phyloP scores from a whole-genome alignment of 2,329 filamentous ascomycete genomes.

The Ustulina deusta region DNA sequence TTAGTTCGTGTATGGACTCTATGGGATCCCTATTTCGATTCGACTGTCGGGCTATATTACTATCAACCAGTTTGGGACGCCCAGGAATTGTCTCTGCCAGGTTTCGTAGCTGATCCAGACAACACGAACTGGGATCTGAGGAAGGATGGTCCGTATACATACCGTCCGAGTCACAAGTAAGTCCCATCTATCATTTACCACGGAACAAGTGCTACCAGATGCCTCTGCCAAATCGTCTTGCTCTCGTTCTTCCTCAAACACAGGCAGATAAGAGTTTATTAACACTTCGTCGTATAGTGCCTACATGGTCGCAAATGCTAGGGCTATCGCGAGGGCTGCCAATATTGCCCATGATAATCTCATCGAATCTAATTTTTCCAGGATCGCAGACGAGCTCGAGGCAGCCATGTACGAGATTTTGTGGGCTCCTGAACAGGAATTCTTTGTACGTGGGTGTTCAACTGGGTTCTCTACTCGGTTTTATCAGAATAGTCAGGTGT shows the following conservation, averaged over 20 bases:
- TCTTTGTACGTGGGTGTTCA: conserved; percentile 50
- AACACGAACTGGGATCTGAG: conserved; percentile 48
- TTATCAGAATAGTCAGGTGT: neutral
- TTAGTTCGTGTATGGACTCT: conserved; percentile 55
- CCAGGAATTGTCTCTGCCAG: conserved; percentile 57
- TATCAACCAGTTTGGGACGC: conserved; percentile 58
- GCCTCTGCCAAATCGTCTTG: neutral
- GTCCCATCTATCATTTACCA: conserved; percentile 7
- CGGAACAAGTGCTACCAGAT: neutral
- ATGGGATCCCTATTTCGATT: conserved; percentile 55
- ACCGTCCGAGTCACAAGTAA: conserved; percentile 56
- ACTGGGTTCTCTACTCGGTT: neutral
- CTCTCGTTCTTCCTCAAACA: neutral
- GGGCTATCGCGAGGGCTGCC: conserved; percentile 55
- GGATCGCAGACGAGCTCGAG: conserved; percentile 52
- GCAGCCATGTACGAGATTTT: conserved; percentile 52
- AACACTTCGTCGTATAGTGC: conserved; percentile 32
- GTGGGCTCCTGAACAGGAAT: conserved; percentile 55
- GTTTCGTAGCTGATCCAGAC: conserved; percentile 54
- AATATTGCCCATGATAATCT: conserved; percentile 49
- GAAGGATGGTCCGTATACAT: conserved; percentile 56
- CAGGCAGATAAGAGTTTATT: neutral
- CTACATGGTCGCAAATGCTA: conserved; percentile 59
- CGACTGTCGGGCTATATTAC: conserved; percentile 55
- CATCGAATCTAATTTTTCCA: conserved; percentile 50